Evolutionary conservation across 768 basidiomycete species (phyloP), one percentile per base, ranked within the genome.

Genomic region (Psilocybe subaeruginosa): DNA sequence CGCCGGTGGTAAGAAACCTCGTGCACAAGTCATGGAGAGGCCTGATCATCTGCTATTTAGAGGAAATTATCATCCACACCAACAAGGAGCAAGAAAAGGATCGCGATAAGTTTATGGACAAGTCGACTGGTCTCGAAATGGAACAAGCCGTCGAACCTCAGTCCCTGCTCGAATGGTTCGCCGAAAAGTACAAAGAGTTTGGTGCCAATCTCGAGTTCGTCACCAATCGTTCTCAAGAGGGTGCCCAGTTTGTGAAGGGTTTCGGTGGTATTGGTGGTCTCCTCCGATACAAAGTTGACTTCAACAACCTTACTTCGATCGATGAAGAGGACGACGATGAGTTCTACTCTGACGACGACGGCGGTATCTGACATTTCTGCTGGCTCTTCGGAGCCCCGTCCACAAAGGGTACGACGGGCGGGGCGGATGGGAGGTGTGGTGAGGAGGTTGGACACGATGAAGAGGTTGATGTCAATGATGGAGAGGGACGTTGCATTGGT

Each of bases 181-280:
- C 97, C 48, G 97, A 99, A 73, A 95, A 96, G 73, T 99, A 99
- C 83, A 95, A 93, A 74, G 94, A 97, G 45, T 99, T 98, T 72
- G 97, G 97, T 63, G 93, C 97, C 54, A 89, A 90, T 67, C 88
- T 98, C 62, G 95, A 96, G 78, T 98, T 99, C 72, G 89, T 99
- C 47, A 97, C 96, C 64, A 95, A 98, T 78, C 87, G 90, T 56
- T 96, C 95, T 7, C 97, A 98, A 73, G 97, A 99, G 74, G 97
- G 97, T 33, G 92, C 93, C 35, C 96, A 98, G 73, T 99, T 97
- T 79, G 95, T 97, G 69, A 97, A 96, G 74, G 97, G 97, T 45
- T 99, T 99, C 69, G 97, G 97, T 75, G 97, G 97, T 27, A 98
- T 99, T 67, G 97, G 97, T 30, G 97, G 96, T 31, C 81, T 98